A percentile compares a stretch with the other conserved stretches of the same genome.
phyloP scores from a whole-genome alignment of 129 eudicot genomes.

The Helichrysum umbraculigerum region DNA sequence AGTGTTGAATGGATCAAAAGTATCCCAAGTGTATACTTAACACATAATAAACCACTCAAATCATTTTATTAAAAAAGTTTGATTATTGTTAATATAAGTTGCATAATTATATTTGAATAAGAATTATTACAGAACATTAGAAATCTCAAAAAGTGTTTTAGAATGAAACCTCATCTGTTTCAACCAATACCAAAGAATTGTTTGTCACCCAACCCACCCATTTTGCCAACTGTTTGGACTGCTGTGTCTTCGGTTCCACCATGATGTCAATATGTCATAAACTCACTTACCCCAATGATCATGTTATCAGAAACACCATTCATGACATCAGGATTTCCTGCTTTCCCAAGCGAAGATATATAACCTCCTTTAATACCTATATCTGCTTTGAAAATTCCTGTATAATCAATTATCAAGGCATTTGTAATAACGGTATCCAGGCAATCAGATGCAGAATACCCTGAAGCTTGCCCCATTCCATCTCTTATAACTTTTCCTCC shows the following conservation, averaged over 20 bases:
- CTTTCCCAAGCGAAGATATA: constrained; percentile 77
- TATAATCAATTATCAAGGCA: constrained; percentile 85
- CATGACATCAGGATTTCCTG: constrained; percentile 95
- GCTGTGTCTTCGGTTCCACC: background rate
- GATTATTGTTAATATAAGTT: background rate
- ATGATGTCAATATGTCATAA: background rate
- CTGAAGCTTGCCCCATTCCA: constrained; percentile 98
- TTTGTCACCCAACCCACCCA: background rate
- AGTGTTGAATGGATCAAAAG: background rate
- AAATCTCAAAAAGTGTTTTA: background rate
- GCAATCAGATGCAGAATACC: constrained; percentile 52
- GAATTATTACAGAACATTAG: no score
- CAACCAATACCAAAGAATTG: constrained; percentile 4
- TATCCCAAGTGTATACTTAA: background rate
- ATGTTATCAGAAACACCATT: constrained; percentile 52
- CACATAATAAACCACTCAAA: background rate
- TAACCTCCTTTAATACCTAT: constrained; percentile 82
- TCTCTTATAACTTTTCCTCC: constrained; percentile 97
- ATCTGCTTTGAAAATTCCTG: constrained; percentile 90
- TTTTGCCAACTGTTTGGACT: background rate
- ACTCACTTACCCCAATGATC: constrained; percentile 85
- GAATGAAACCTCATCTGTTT: background rate
- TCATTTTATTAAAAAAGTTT: background rate
- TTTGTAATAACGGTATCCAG: constrained; percentile 90
- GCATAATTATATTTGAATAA: background rate